phyloP scores from a whole-genome alignment of 176 grass and related monocot genomes.

The Alopecurus myosuroides region DNA sequence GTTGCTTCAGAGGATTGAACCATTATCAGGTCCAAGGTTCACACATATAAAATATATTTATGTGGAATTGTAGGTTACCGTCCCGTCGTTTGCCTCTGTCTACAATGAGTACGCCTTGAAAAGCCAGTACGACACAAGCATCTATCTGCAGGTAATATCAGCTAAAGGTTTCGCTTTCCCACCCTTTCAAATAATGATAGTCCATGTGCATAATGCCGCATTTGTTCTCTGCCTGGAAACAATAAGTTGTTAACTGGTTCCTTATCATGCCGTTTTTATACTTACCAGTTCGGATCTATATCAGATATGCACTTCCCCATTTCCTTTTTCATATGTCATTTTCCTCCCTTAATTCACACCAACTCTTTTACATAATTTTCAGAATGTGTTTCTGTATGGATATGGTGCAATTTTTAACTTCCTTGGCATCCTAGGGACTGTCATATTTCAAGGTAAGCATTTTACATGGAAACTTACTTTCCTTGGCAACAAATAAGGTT shows the following conservation, averaged over 20 bases:
- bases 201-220: neutral
- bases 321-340: neutral
- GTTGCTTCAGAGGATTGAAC: neutral
- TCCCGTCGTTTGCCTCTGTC: conserved; percentile 94
- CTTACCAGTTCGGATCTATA: conserved; percentile 10
- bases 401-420: conserved; percentile 99
- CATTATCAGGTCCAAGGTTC: neutral
- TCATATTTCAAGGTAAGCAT: conserved; percentile 77
- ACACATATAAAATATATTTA: conserved; percentile 8
- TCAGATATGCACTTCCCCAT: neutral
- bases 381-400: conserved; percentile 99
- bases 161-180: neutral
- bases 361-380: conserved; percentile 24
- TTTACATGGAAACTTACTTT: neutral
- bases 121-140: conserved; percentile 96
- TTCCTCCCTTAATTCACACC: neutral
- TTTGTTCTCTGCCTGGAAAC: neutral
- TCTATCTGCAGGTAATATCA: conserved; percentile 86
- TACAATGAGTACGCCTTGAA: conserved; percentile 98
- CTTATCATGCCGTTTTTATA: neutral
- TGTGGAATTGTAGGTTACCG: conserved; percentile 68
- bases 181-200: conserved; percentile 3
- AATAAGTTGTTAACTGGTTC: neutral
- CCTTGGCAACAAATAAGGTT: conserved; percentile 3
- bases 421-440: conserved; percentile 84